Base-by-base conservation (phyloP, 306 rosid genomes). In the Clitoria ternatea region DNA sequence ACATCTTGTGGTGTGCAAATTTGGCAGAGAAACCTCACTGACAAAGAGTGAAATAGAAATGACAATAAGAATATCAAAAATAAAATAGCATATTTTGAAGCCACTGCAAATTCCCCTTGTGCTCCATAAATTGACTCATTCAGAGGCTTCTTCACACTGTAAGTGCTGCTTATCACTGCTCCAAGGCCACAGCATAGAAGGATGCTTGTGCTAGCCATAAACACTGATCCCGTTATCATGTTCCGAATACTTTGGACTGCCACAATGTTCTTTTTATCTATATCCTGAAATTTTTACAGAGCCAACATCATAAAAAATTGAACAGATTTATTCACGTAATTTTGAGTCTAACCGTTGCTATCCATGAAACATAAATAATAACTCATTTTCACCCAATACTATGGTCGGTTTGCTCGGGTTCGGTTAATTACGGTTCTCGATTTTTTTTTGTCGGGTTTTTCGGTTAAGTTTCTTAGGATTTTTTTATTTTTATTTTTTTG, bases 141-240 rank as follows among this genome's bases (percentile, higher is more conserved):
- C 0, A 90, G 63, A 0, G 96, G 89, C 36, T 84, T 87, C 73
- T 84, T 87, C 37, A 90, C 83, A 18, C 82, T 90, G 69, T 79
- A 90, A 5, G 91, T 87, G 88, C 91, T 90, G 80, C 94, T 90
- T 19, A 90, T 69, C 6, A 90, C 80, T 6, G 93, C 96, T 5
- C 91, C 94, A 7, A 85, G 78, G 3, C 94, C 89, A 3, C 66
- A 61, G 37, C 91, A 84, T 0, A 90, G 83, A 0, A 90, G 84
- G 45, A 87, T 85, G 1, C 89, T 84, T 0, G 89, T 90, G 2
- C 85, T 90, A 40, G 94, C 94, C 96, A 87, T 84, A 12, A 84
- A 73, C 71, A 82, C 83, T 70, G 87, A 85, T 24, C 88, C 96
- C 93, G 84, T 90, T 37, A 87, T 84, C 15, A 84, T 50, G 75